These are phyloP conservation scores for Pythium scleroteichum DNA, from an alignment of 352 stramenopile genomes.

Conservation along the genomic window DNA sequence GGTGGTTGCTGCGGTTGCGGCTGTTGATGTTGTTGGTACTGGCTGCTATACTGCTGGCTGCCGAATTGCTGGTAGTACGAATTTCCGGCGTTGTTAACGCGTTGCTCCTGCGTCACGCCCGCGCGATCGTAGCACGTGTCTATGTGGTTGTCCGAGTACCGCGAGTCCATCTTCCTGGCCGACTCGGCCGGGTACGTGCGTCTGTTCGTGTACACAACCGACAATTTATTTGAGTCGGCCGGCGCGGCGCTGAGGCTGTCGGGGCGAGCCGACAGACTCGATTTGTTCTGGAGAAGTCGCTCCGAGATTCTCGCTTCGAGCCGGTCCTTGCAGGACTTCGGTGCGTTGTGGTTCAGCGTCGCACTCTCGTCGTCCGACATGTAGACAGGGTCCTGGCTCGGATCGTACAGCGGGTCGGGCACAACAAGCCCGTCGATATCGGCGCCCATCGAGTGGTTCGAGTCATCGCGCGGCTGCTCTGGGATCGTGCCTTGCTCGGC, in stretches of 20 bases:
- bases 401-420: constrained; percentile 24
- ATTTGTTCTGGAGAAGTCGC: constrained; percentile 34
- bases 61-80: constrained; percentile 19
- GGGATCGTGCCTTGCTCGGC: constrained; percentile 8
- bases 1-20: background rate
- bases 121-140: constrained; percentile 11
- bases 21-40: constrained; percentile 5
- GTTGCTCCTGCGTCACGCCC: constrained; percentile 9
- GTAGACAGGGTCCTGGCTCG: constrained; percentile 21
- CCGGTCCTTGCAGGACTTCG: constrained; percentile 41
- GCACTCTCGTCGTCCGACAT: constrained; percentile 21
- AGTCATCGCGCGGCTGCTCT: constrained; percentile 4
- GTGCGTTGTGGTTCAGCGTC: background rate
- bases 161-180: constrained; percentile 43
- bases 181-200: constrained; percentile 71
- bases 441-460: constrained; percentile 18
- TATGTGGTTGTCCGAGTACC: constrained; percentile 39
- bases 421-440: constrained; percentile 24
- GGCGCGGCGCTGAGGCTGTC: constrained; percentile 31
- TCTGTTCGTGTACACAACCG: constrained; percentile 55
- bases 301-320: constrained; percentile 73
- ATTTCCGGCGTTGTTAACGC: constrained; percentile 5
- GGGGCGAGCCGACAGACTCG: constrained; percentile 25
- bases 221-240: constrained; percentile 38
- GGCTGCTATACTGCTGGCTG: constrained; percentile 14